phyloP scores from a whole-genome alignment of 208 protist genomes.

The Trypanosoma platydactyli region DNA sequence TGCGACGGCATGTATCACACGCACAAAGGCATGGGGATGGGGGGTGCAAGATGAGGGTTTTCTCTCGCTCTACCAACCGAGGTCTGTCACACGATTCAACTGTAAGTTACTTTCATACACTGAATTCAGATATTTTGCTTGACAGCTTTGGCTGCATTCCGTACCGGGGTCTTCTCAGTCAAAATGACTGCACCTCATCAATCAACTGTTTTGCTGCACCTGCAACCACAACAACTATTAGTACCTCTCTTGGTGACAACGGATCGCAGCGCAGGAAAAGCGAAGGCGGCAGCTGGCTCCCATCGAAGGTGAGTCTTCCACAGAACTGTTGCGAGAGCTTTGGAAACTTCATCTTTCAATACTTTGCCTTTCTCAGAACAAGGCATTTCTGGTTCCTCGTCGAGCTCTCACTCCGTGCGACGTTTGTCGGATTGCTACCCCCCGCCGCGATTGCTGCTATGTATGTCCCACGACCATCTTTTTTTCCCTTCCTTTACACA shows the following conservation, averaged over 20 bases:
- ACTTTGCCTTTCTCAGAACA: slow-evolving; percentile 55
- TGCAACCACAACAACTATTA: background rate
- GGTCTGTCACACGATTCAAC: background rate
- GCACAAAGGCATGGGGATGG: too few species aligned
- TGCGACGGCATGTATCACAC: too few species aligned
- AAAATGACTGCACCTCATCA: background rate
- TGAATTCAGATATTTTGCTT: background rate
- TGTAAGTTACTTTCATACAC: background rate
- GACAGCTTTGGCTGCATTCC: slow-evolving; percentile 39
- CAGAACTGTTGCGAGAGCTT: slow-evolving; percentile 51
- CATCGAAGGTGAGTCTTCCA: slow-evolving; percentile 43
- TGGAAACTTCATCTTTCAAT: slow-evolving; percentile 25
- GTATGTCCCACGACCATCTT: slow-evolving; percentile 32
- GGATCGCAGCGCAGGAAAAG: background rate
- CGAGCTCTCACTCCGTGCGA: slow-evolving; percentile 64
- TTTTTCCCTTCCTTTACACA: slow-evolving; percentile 50
- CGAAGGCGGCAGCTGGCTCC: background rate
- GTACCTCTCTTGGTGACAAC: background rate
- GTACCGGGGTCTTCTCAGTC: slow-evolving; percentile 7
- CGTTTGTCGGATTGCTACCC: slow-evolving; percentile 63
- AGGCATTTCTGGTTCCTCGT: slow-evolving; percentile 71
- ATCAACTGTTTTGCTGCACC: background rate
- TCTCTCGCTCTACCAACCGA: too few species aligned
- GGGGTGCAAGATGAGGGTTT: too few species aligned
- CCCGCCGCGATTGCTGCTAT: slow-evolving; percentile 56